Evolutionary conservation across 1,139 yeast genomes (phyloP), one percentile per base, ranked within the genome.

Genomic region (Saccharomyces hybrid): DNA sequence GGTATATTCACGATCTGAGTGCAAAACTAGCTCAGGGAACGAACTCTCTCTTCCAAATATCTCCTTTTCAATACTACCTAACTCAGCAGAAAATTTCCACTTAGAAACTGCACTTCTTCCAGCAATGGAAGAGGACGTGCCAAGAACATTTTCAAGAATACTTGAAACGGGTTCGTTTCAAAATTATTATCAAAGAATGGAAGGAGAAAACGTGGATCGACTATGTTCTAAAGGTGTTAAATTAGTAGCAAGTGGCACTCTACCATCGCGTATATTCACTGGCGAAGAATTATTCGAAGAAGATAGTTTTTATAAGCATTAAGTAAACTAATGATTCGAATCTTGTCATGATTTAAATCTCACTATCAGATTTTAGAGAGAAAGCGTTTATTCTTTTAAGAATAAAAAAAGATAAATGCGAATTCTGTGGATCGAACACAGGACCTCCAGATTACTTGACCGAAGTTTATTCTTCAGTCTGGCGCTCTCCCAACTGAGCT

Each of bases 391-490:
- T 29, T 28, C 26, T 46, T n/a, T 4, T 9, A 6, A 32, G 14
- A 32, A 32, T n/a, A 4, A 32, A 14, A 28, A 32, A 29, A 48
- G 24, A 14, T 27, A 61, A 60, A 66, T 84, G 89, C 88, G 86
- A 80, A 75, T 80, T 83, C 85, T 83, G 89, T 83, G 89, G 88
- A 83, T 84, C 84, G 89, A 84, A 84, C 89, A 82, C 88, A 83
- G 84, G 88, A 84, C 89, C 89, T 85, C 79, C 87, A 84, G 89
- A 84, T 83, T 34, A 52, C 58, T 48, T 53, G 58, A 55, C 56
- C 52, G 54, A 56, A 56, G 58, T 56, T 51, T 50, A 44, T 28
- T 49, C 58, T 56, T 55, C 58, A 55, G 58, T 55, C 58, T 55
- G 58, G 58, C 58, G 56, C 58, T 55, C 58, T 55, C 58, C 58